phyloP scores from a whole-genome alignment of 495 filamentous ascomycete species.

The Aspergillus olivimuriae region DNA sequence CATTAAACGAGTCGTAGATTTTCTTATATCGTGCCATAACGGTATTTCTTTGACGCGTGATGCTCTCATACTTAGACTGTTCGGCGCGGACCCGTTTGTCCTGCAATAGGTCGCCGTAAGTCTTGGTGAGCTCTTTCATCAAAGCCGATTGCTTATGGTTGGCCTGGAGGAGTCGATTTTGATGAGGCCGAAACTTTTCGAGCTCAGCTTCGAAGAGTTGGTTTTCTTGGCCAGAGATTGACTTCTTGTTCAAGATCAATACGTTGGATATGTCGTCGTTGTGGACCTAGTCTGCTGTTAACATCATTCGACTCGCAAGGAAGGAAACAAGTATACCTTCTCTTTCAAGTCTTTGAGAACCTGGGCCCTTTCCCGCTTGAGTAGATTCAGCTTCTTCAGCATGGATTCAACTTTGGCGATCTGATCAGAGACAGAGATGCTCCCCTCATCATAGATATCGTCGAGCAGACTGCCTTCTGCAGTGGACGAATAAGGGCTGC shows the following conservation, averaged over 20 bases:
- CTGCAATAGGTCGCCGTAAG: slow-evolving; percentile 82
- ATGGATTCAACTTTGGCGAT: slow-evolving; percentile 85
- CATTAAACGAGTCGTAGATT: slow-evolving; percentile 86
- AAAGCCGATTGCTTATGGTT: slow-evolving; percentile 89
- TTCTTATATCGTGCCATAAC: slow-evolving; percentile 87
- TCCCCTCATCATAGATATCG: slow-evolving; percentile 79
- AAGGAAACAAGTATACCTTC: slow-evolving; percentile 54
- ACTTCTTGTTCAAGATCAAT: slow-evolving; percentile 93
- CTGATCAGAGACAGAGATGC: slow-evolving; percentile 78
- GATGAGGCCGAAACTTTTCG: slow-evolving; percentile 93
- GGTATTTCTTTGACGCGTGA: slow-evolving; percentile 72
- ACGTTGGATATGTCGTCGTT: slow-evolving; percentile 96
- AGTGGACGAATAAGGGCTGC: slow-evolving; percentile 50
- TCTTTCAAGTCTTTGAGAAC: slow-evolving; percentile 96
- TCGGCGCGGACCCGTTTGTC: slow-evolving; percentile 92
- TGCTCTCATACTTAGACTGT: slow-evolving; percentile 86
- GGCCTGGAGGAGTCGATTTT: slow-evolving; percentile 82
- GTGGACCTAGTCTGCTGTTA: slow-evolving; percentile 57
- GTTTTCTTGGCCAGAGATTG: slow-evolving; percentile 73
- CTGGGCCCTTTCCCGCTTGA: slow-evolving; percentile 84
- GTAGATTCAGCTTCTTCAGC: slow-evolving; percentile 81
- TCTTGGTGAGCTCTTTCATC: slow-evolving; percentile 90
- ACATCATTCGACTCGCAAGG: background rate
- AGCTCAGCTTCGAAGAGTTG: slow-evolving; percentile 90
- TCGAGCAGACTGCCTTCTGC: slow-evolving; percentile 77